Evolutionary conservation across 2,329 filamentous ascomycete genomes (phyloP).

Genomic region (Cordyceps tenuipes): DNA sequence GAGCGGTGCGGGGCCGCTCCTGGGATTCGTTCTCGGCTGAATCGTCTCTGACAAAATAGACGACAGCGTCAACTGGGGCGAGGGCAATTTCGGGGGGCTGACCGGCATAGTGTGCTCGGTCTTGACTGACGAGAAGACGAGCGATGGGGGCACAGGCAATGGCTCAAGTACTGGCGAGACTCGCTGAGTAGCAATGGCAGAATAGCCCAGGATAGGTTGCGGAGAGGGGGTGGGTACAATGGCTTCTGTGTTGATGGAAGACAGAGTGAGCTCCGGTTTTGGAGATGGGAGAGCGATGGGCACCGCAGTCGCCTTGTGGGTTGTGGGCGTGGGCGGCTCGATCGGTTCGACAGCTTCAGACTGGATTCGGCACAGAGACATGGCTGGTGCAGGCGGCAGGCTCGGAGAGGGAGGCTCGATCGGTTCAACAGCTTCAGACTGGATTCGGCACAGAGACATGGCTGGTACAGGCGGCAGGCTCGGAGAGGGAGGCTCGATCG

Average conservation of each 20-base stretch:
- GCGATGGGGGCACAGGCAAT: slow-evolving; percentile 16
- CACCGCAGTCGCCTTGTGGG: slow-evolving; percentile 13
- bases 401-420: slow-evolving; percentile 15
- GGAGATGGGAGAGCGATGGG: slow-evolving; percentile 13
- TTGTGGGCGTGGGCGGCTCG: slow-evolving; percentile 13
- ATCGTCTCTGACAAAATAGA: slow-evolving; percentile 12
- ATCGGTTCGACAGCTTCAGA: slow-evolving; percentile 25
- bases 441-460: slow-evolving; percentile 20
- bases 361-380: slow-evolving; percentile 20
- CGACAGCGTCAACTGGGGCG: slow-evolving; percentile 17
- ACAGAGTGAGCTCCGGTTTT: slow-evolving; percentile 20
- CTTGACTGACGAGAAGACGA: slow-evolving; percentile 25
- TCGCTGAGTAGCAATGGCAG: slow-evolving; percentile 1
- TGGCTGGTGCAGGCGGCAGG: slow-evolving; percentile 17
- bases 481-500: slow-evolving; percentile 14
- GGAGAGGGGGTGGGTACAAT: slow-evolving; percentile 19
- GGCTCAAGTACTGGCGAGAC: slow-evolving; percentile 22
- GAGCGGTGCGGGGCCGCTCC: slow-evolving; percentile 14
- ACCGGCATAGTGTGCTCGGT: slow-evolving; percentile 30
- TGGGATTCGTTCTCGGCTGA: neutral
- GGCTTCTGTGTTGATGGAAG: slow-evolving; percentile 21
- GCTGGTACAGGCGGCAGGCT: slow-evolving; percentile 18
- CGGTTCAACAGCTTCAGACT: slow-evolving; percentile 25
- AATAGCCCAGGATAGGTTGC: slow-evolving; percentile 21
- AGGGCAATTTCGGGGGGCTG: slow-evolving; percentile 13